Conservation (phyloP, 148 eudicot species). For the Amaranthus cruentus region DNA sequence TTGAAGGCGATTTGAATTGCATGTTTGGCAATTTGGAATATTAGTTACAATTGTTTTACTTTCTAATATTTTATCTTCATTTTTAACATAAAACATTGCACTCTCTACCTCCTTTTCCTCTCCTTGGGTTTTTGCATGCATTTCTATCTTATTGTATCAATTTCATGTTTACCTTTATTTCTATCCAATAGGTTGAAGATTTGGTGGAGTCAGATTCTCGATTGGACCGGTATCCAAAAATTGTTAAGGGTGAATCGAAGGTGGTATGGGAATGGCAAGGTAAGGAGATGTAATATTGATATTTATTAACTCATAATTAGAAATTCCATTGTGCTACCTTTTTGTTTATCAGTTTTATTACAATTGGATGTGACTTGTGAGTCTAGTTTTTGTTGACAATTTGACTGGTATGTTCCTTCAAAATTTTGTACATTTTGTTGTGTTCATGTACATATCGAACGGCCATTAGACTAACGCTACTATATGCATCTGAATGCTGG, state of each 20-base stretch:
- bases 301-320: background rate
- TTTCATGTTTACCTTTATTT: background rate
- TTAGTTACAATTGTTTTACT: background rate
- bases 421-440: too few relatives aligned
- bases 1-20: background rate
- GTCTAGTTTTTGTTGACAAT: background rate
- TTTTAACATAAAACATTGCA: background rate
- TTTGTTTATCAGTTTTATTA: too few relatives aligned
- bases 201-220: conserved; percentile 90
- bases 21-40: background rate
- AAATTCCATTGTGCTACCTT: background rate
- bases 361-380: background rate
- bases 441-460: too few relatives aligned
- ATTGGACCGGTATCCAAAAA: conserved; percentile 71
- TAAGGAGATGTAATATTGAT: conserved; percentile 23
- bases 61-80: background rate
- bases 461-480: too few relatives aligned
- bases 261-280: conserved; percentile 99
- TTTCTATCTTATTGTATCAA: background rate
- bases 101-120: background rate
- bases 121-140: background rate
- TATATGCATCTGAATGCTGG: too few relatives aligned
- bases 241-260: conserved; percentile 91
- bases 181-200: conserved; percentile 59
- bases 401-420: background rate